A percentile compares a stretch with the other conserved stretches of the same genome.
These are phyloP conservation scores for Aspergillus homomorphus DNA, from an alignment of 495 filamentous ascomycete genomes.

Conservation along the genomic window DNA sequence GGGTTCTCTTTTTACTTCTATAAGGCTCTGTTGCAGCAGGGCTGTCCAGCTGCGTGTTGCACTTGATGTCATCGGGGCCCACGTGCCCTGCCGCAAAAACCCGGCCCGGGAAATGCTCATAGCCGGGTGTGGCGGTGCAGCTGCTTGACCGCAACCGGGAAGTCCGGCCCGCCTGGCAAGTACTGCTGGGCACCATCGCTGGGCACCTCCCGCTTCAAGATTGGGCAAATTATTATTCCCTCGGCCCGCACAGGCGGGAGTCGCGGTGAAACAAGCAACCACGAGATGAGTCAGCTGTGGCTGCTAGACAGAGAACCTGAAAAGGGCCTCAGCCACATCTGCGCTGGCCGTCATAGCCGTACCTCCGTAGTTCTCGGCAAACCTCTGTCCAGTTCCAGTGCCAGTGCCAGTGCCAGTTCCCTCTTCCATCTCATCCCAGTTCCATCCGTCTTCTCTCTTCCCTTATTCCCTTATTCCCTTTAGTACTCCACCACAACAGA, in stretches of 20 bases:
- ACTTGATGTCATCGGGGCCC: not conserved
- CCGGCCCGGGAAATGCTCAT: conserved; percentile 26
- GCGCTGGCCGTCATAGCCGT: conserved; percentile 25
- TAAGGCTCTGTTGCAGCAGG: not conserved
- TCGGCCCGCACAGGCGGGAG: not conserved
- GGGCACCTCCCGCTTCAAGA: no score
- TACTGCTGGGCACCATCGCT: not conserved
- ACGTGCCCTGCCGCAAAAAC: conserved; percentile 22
- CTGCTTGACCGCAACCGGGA: conserved; percentile 7
- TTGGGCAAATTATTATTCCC: no score
- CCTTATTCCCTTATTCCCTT: conserved; percentile 6
- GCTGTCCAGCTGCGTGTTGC: not conserved
- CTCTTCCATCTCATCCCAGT: conserved; percentile 15
- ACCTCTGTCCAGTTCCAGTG: conserved; percentile 9
- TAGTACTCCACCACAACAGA: not conserved
- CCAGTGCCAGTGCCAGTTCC: conserved; percentile 12
- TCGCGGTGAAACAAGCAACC: no score
- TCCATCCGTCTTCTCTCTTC: conserved; percentile 10
- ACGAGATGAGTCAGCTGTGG: conserved; percentile 16
- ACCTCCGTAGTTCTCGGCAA: conserved; percentile 16
- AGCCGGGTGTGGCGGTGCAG: conserved; percentile 26
- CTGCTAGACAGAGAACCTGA: not conserved
- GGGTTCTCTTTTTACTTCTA: no score
- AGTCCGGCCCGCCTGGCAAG: conserved; percentile 14
- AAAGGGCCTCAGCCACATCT: conserved; percentile 14